Conservation (phyloP, 495 filamentous ascomycete genomes). For the Annulohypoxylon moriforme region DNA sequence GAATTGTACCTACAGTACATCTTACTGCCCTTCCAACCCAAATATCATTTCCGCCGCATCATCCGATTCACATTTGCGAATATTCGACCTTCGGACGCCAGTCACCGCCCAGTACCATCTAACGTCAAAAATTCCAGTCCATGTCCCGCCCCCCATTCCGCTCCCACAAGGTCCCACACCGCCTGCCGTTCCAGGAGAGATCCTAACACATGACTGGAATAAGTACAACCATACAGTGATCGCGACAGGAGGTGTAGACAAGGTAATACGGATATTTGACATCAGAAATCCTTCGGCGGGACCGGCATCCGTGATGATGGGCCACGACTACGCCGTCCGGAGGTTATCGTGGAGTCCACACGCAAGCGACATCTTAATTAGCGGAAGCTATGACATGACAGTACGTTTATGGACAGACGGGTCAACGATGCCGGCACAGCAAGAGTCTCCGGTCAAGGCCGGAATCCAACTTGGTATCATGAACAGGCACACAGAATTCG, state of each 20-base stretch:
- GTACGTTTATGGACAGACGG: slow-evolving; percentile 92
- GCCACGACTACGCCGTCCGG: slow-evolving; percentile 91
- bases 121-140: slow-evolving; percentile 78
- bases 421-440: slow-evolving; percentile 59
- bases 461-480: slow-evolving; percentile 85
- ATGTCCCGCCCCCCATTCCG: slow-evolving; percentile 62
- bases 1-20: slow-evolving; percentile 87
- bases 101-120: slow-evolving; percentile 85
- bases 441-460: slow-evolving; percentile 49
- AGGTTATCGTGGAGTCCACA: slow-evolving; percentile 92
- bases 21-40: slow-evolving; percentile 83
- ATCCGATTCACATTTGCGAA: slow-evolving; percentile 83
- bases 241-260: slow-evolving; percentile 91
- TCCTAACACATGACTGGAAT: slow-evolving; percentile 98
- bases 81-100: slow-evolving; percentile 91
- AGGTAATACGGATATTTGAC: slow-evolving; percentile 86
- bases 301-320: slow-evolving; percentile 74
- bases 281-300: slow-evolving; percentile 77
- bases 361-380: slow-evolving; percentile 82
- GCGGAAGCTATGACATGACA: slow-evolving; percentile 97
- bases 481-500: slow-evolving; percentile 94
- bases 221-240: slow-evolving; percentile 88
- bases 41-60: slow-evolving; percentile 83
- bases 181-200: slow-evolving; percentile 67
- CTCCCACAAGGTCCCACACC: slow-evolving; percentile 49